These are phyloP conservation scores for Ajuga reptans DNA, from an alignment of 305 asterid species.

Conservation along the genomic window DNA sequence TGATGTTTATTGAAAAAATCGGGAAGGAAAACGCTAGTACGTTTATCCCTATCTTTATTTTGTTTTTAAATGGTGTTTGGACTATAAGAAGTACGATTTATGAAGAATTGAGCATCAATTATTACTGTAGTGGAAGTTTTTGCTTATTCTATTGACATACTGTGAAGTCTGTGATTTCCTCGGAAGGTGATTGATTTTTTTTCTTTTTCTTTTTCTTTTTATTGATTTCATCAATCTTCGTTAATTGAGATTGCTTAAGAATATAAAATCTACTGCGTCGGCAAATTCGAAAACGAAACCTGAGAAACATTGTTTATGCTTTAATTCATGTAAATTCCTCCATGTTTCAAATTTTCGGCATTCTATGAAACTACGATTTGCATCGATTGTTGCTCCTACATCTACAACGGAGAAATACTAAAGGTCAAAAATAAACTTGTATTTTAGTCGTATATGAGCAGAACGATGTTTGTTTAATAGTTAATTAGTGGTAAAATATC, in stretches of 20 bases:
- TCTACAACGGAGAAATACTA: conserved; percentile 2
- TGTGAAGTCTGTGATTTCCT: not conserved
- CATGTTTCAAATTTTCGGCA: conserved; percentile 14
- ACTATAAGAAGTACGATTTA: not conserved
- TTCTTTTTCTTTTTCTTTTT: not conserved
- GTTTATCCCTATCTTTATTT: not conserved
- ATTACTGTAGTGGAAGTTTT: not conserved
- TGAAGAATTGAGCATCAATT: not conserved
- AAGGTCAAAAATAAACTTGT: conserved; percentile 20
- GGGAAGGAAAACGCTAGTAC: not conserved
- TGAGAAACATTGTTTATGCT: conserved; percentile 28
- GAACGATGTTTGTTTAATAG: conserved; percentile 11
- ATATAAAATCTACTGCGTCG: conserved; percentile 27
- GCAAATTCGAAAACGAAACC: conserved; percentile 35
- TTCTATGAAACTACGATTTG: conserved; percentile 11
- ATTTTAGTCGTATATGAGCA: conserved; percentile 16
- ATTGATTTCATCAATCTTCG: not conserved
- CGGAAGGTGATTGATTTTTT: not conserved
- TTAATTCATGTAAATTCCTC: conserved; percentile 20
- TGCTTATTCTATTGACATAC: not conserved
- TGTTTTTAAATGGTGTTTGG: not conserved
- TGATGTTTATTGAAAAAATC: not conserved
- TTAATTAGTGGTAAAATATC: conserved; percentile 3
- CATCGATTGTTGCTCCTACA: conserved; percentile 24
- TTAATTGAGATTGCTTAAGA: conserved; percentile 23